phyloP scores from a whole-genome alignment of 164 flowering plant genomes.

The Berberis vulgaris region DNA sequence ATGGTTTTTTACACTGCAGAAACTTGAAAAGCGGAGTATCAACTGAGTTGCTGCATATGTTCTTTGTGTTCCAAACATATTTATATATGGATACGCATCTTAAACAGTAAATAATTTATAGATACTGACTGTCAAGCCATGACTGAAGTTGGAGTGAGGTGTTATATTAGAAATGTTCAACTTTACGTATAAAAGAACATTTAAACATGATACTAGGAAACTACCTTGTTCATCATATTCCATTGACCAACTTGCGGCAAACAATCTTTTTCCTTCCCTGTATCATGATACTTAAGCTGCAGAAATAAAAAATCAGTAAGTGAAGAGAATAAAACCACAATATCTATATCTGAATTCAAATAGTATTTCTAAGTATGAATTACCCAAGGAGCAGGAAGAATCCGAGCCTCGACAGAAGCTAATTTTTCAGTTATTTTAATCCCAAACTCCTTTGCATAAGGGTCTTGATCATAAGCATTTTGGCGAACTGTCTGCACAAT shows the following conservation, averaged over 20 bases:
- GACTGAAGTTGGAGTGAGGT: not conserved
- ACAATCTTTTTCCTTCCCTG: constrained; percentile 75
- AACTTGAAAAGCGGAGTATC: no score
- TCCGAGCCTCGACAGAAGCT: constrained; percentile 71
- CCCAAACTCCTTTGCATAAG: constrained; percentile 75
- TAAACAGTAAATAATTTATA: no score
- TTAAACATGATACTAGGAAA: no score
- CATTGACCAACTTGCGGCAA: constrained; percentile 87
- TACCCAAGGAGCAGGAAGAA: constrained; percentile 90
- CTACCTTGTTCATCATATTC: constrained; percentile 90
- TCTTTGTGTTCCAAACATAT: no score
- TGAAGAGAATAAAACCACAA: not conserved
- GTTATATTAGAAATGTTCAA: not conserved
- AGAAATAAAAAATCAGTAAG: constrained; percentile 8
- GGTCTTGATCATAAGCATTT: constrained; percentile 64
- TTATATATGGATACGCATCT: no score
- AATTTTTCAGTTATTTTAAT: constrained; percentile 67
- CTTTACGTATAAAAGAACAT: not conserved
- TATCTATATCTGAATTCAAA: constrained; percentile 4
- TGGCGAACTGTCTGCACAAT: constrained; percentile 56
- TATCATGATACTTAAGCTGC: constrained; percentile 75
- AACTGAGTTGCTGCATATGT: no score
- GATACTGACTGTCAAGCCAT: not conserved
- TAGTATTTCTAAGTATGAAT: constrained; percentile 2
- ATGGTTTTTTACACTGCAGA: no score